Evolutionary conservation across 805 yeast species (phyloP), one percentile per base, ranked within the genome.

Genomic region (Saccharomyces paradoxus): DNA sequence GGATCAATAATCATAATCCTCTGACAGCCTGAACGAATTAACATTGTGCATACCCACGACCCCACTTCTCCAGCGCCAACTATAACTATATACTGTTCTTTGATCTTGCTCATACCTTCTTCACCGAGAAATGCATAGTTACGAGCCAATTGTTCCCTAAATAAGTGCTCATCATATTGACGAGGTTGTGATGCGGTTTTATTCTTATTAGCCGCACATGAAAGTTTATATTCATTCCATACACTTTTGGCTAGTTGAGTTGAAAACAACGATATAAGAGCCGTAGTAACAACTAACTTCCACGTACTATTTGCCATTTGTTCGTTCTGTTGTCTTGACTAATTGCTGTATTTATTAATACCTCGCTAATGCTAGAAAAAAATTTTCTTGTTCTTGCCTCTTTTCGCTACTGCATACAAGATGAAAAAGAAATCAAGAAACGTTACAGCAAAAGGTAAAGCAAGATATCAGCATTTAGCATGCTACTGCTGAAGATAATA

Each of bases 31-130:
- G 94, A 85, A 61, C 97, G 80, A 2, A 85, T 84, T 54, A 90
- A 77, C 85, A 92, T 87, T 6, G 92, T 83, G 14, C 84, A 81
- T 30, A 83, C 92, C 89, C 96, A 89, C 0, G 96, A 89, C 0
- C 97, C 97, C 41, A 90, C 97, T 52, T 97, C 97, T 51, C 97
- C 97, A 28, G 89, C 90, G n/a, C 97, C 97, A 12, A 81, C 82
- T n/a, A 90, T 84, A 1, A 88, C 86, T 1, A 89, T 79, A 53
- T 78, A 76, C 62, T 87, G 83, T 12, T 74, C 70, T 52, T 96
- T 80, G 13, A 91, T 79, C 53, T 79, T 80, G 9, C 68, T 65
- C 79, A 88, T 81, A 0, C 96, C 97, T 14, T 82, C 84, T 48
- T 84, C 86, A 4, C 95, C 87, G 22, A 91, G 75, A 66, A 90